phyloP scores from a whole-genome alignment of 1,139 yeast genomes.

The Eremothecium coryli region DNA sequence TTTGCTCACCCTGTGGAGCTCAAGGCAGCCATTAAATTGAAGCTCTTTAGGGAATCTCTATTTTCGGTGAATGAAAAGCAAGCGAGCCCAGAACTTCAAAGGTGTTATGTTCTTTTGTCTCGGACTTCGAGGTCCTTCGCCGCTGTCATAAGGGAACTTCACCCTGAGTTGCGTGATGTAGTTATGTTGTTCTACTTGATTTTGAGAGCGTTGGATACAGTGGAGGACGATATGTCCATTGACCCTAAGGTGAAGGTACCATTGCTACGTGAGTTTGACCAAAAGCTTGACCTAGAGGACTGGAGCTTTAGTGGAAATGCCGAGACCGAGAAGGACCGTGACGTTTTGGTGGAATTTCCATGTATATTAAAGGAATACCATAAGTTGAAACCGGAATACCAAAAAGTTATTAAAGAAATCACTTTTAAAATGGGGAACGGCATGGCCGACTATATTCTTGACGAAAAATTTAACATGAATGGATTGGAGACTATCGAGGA shows the following conservation, averaged over 20 bases:
- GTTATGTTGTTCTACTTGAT: slow-evolving; percentile 77
- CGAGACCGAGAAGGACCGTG: slow-evolving; percentile 72
- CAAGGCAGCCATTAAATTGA: slow-evolving; percentile 54
- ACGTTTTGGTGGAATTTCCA: slow-evolving; percentile 70
- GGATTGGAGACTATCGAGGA: slow-evolving; percentile 75
- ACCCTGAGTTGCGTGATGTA: slow-evolving; percentile 79
- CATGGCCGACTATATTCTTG: slow-evolving; percentile 87
- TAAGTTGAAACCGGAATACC: slow-evolving; percentile 64
- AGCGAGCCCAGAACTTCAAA: slow-evolving; percentile 41
- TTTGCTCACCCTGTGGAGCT: slow-evolving; percentile 65
- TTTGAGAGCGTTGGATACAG: slow-evolving; percentile 85
- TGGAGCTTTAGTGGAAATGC: slow-evolving; percentile 78
- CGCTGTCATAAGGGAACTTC: slow-evolving; percentile 82
- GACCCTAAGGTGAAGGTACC: slow-evolving; percentile 65
- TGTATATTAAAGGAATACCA: slow-evolving; percentile 61
- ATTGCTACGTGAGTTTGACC: slow-evolving; percentile 57
- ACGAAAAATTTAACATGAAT: slow-evolving; percentile 65
- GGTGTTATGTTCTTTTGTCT: slow-evolving; percentile 62
- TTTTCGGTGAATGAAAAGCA: slow-evolving; percentile 42
- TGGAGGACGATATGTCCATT: slow-evolving; percentile 93
- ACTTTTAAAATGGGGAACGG: slow-evolving; percentile 89
- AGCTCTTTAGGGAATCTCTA: slow-evolving; percentile 44
- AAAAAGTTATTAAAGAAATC: slow-evolving; percentile 67
- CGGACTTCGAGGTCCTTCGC: slow-evolving; percentile 84
- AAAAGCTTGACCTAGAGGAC: slow-evolving; percentile 50